A percentile compares a stretch with the other conserved stretches of the same genome.
phyloP scores from a whole-genome alignment of 208 protist species.

The Leishmania martiniquensis region DNA sequence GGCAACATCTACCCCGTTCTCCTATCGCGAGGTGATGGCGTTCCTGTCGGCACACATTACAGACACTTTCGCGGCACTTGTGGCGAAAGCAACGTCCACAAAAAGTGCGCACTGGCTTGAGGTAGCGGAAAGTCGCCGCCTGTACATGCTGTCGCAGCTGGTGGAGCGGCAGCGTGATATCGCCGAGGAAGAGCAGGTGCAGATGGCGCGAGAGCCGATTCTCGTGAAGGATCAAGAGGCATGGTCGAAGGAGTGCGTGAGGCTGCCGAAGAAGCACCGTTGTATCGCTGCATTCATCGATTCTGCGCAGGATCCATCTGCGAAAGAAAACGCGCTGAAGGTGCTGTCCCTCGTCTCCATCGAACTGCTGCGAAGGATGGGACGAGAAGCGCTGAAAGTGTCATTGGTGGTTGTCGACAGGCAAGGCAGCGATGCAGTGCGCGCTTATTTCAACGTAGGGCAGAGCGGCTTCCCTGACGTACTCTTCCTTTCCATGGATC shows the following conservation, averaged over 20 bases:
- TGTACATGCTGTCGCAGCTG: conserved; percentile 17
- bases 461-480: conserved; percentile 39
- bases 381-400: conserved; percentile 17
- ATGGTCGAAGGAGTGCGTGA: conserved; percentile 33
- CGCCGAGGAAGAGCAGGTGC: conserved; percentile 19
- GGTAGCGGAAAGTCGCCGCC: conserved; percentile 13
- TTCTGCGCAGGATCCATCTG: conserved; percentile 11
- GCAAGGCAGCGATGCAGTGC: conserved; percentile 16
- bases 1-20: background rate
- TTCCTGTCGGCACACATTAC: conserved; percentile 22
- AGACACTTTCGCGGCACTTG: conserved; percentile 10
- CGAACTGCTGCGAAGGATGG: conserved; percentile 22
- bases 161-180: conserved; percentile 24
- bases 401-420: conserved; percentile 38
- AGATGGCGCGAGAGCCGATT: conserved; percentile 12
- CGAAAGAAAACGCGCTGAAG: conserved; percentile 5
- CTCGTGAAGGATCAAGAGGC: conserved; percentile 17
- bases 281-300: conserved; percentile 41
- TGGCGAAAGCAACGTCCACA: conserved; percentile 15
- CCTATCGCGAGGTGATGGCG: conserved; percentile 13
- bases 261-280: conserved; percentile 21
- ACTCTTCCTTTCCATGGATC: conserved; percentile 18
- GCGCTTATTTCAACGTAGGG: conserved; percentile 35
- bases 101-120: background rate
- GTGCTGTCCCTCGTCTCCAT: conserved; percentile 24